Evolutionary conservation across 345 rosid genomes (phyloP).

Genomic region (Gossypium bickii): DNA sequence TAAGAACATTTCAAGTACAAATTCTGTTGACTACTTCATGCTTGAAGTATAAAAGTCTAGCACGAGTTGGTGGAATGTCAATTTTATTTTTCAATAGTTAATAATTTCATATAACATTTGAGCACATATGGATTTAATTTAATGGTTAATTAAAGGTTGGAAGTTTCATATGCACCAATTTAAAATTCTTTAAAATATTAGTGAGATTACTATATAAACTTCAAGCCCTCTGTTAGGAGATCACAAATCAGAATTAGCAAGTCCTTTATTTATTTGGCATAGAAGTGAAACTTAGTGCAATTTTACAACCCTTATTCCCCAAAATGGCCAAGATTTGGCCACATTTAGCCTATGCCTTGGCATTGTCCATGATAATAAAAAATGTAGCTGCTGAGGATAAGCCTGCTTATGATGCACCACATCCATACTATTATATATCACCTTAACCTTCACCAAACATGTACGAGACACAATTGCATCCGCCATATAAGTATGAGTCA

Average conservation of each 20-base stretch:
- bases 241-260: background rate
- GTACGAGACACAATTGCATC: too few species aligned
- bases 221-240: too few species aligned
- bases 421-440: too few species aligned
- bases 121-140: background rate
- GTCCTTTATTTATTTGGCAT: background rate
- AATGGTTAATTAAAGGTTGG: background rate
- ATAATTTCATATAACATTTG: background rate
- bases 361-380: slow-evolving; percentile 23
- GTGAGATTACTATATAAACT: background rate
- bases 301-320: background rate
- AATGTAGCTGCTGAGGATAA: slow-evolving; percentile 21
- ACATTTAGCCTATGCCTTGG: slow-evolving; percentile 25
- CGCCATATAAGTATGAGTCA: too few species aligned
- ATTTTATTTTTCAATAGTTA: background rate
- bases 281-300: background rate
- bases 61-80: background rate
- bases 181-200: background rate
- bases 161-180: background rate
- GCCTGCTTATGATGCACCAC: background rate
- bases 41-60: background rate
- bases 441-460: too few species aligned
- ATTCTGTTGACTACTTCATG: background rate
- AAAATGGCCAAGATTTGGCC: slow-evolving; percentile 41
- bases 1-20: background rate